Evolutionary conservation across 129 eudicot species (phyloP).

Genomic region (Flaveria brownii): DNA sequence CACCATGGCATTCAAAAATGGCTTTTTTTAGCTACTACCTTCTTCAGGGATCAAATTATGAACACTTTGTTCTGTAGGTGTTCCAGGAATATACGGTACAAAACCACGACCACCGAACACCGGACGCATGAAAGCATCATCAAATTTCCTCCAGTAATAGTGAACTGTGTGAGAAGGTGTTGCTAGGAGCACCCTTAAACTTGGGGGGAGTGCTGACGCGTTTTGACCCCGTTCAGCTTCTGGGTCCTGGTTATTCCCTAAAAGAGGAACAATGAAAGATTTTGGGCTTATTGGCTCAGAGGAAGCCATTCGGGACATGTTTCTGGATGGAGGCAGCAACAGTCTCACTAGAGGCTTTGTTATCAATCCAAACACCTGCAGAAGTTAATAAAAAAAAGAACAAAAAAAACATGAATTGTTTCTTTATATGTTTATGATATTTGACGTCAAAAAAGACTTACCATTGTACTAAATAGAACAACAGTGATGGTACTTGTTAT

Average conservation of each 20-base stretch:
- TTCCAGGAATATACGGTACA: slow-evolving; percentile 63
- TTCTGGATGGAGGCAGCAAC: slow-evolving; percentile 45
- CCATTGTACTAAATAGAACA: slow-evolving; percentile 80
- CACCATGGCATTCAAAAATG: neutral
- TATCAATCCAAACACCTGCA: slow-evolving; percentile 77
- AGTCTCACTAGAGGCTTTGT: slow-evolving; percentile 67
- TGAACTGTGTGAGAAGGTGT: slow-evolving; percentile 72
- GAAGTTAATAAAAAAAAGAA: neutral
- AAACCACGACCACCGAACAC: slow-evolving; percentile 90
- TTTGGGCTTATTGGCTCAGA: slow-evolving; percentile 57
- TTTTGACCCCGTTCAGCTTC: slow-evolving; percentile 35
- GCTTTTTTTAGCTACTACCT: slow-evolving; percentile 14
- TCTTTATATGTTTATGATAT: neutral
- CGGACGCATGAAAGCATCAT: slow-evolving; percentile 80
- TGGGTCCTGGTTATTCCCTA: slow-evolving; percentile 40
- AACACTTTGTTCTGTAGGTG: slow-evolving; percentile 57
- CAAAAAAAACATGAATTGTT: neutral
- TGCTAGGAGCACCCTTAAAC: slow-evolving; percentile 58
- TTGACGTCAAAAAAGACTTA: slow-evolving; percentile 24
- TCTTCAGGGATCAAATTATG: slow-evolving; percentile 40
- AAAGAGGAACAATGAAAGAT: slow-evolving; percentile 45
- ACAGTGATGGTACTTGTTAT: slow-evolving; percentile 85
- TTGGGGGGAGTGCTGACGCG: slow-evolving; percentile 24
- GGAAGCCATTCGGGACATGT: slow-evolving; percentile 40
- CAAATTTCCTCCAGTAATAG: slow-evolving; percentile 78